Conservation (phyloP, 2,329 filamentous ascomycete genomes). For the Mycosphaerelloides madeirae region DNA sequence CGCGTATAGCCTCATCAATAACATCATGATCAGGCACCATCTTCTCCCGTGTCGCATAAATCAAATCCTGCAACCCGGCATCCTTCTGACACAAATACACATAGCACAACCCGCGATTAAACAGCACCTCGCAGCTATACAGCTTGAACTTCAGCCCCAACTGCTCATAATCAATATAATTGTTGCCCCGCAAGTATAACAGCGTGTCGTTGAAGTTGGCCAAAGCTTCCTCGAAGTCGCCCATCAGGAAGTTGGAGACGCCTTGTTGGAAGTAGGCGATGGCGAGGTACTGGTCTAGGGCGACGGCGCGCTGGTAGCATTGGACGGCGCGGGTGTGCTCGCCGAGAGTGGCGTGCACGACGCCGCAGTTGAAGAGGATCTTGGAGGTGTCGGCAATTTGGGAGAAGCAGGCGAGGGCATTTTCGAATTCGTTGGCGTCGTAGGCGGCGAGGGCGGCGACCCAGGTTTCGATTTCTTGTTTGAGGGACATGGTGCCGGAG, state of each 20-base stretch:
- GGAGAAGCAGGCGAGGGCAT: conserved; percentile 76
- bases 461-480: conserved; percentile 96
- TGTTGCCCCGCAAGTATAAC: conserved; percentile 89
- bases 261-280: conserved; percentile 98
- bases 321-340: conserved; percentile 95
- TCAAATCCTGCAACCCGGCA: conserved; percentile 82
- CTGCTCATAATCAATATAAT: conserved; percentile 96
- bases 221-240: conserved; percentile 93
- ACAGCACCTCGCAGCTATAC: conserved; percentile 94
- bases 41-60: conserved; percentile 90
- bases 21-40: conserved; percentile 94
- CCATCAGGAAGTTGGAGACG: conserved; percentile 94
- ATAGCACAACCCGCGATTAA: conserved; percentile 95
- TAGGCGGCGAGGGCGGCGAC: conserved; percentile 85
- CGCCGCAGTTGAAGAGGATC: conserved; percentile 96
- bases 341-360: conserved; percentile 93
- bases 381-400: conserved; percentile 92
- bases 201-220: conserved; percentile 99
- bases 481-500: conserved; percentile 43
- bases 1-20: conserved; percentile 92
- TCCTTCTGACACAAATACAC: conserved; percentile 93
- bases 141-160: conserved; percentile 92
- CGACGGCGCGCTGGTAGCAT: conserved; percentile 86
- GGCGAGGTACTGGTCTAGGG: conserved; percentile 89
- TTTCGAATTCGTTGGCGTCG: conserved; percentile 96